Conservation (phyloP, 805 yeast species). For the Pichia ethanolica region DNA sequence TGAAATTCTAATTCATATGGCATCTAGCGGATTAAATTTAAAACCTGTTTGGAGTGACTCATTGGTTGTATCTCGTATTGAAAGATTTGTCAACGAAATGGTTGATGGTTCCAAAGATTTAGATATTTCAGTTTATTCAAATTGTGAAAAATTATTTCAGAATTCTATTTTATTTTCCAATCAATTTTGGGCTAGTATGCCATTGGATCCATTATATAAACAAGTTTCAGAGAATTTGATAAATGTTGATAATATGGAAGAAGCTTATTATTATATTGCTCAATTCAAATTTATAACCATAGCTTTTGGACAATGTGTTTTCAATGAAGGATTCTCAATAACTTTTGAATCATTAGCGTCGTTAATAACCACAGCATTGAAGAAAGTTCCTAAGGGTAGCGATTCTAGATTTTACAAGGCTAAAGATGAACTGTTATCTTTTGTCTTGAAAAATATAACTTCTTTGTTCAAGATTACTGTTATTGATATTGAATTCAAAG, state of each 20-base stretch:
- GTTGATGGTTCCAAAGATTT: constrained; percentile 10
- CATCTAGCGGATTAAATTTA: constrained; percentile 14
- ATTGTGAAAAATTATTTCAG: constrained; percentile 17
- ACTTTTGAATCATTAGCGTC: constrained; percentile 15
- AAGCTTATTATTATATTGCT: constrained; percentile 17
- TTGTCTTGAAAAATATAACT: constrained; percentile 12
- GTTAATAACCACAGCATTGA: constrained; percentile 16
- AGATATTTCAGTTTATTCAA: constrained; percentile 14
- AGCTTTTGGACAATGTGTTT: constrained; percentile 19
- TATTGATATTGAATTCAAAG: constrained; percentile 1
- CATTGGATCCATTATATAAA: constrained; percentile 16
- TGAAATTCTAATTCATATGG: constrained; percentile 15
- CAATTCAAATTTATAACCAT: constrained; percentile 20
- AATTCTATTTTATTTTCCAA: constrained; percentile 17
- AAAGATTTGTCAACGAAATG: constrained; percentile 22
- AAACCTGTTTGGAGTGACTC: constrained; percentile 15
- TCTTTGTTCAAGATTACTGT: constrained; percentile 13
- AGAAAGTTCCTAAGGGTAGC: constrained; percentile 15
- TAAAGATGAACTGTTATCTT: constrained; percentile 33
- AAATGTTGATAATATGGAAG: constrained; percentile 13
- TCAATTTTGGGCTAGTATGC: constrained; percentile 23
- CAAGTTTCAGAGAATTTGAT: constrained; percentile 11
- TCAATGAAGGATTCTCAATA: constrained; percentile 18
- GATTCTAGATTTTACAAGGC: constrained; percentile 35
- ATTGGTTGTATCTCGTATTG: constrained; percentile 16